phyloP scores from a whole-genome alignment of 2,329 filamentous ascomycete species.

The Ilyonectria mors-panacis region DNA sequence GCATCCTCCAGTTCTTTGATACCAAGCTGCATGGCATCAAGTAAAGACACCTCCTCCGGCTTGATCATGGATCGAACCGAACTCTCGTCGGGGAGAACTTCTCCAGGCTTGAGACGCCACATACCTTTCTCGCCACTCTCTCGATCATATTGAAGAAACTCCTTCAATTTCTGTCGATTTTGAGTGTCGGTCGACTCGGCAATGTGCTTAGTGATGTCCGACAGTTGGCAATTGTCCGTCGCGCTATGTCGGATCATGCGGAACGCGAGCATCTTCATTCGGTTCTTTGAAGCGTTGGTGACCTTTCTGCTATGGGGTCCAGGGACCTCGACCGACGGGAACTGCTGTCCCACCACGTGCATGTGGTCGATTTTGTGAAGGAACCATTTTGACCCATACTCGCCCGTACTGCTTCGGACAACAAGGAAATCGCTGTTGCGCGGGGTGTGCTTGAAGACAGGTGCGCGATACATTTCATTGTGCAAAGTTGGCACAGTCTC shows the following conservation, averaged over 20 bases:
- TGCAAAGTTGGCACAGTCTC: constrained; percentile 92
- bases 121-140: constrained; percentile 78
- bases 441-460: constrained; percentile 88
- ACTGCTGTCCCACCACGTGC: constrained; percentile 91
- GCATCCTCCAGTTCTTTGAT: constrained; percentile 92
- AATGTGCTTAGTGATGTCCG: constrained; percentile 92
- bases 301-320: constrained; percentile 95
- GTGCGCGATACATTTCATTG: constrained; percentile 95
- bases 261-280: constrained; percentile 95
- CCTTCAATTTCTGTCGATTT: constrained; percentile 96
- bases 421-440: constrained; percentile 89
- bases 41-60: constrained; percentile 93
- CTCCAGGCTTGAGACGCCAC: constrained; percentile 83
- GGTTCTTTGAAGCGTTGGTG: constrained; percentile 96
- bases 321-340: constrained; percentile 92
- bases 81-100: constrained; percentile 84
- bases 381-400: constrained; percentile 84
- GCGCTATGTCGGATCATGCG: constrained; percentile 86
- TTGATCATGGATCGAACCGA: constrained; percentile 90
- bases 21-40: constrained; percentile 97
- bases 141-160: constrained; percentile 94
- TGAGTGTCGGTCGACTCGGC: constrained; percentile 95
- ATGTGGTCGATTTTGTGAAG: constrained; percentile 92
- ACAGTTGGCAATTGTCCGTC: constrained; percentile 78
- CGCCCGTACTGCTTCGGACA: constrained; percentile 84